Conservation (phyloP, 169 alveolate species). For the Cystoisospora suis region DNA sequence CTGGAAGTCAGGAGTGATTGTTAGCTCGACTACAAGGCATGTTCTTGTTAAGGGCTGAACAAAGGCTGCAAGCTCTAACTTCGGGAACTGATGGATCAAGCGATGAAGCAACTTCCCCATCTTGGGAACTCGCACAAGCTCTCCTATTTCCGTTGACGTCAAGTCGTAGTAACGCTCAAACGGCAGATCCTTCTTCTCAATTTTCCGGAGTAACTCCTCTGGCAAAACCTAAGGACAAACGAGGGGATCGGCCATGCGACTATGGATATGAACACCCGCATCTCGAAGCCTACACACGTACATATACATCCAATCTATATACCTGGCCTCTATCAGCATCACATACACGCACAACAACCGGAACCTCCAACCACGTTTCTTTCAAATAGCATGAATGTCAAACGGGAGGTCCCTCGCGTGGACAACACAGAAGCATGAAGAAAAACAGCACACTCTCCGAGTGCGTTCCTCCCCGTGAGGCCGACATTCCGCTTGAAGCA, state of each 20-base stretch:
- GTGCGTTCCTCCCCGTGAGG: too few species aligned
- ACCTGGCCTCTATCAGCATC: too few species aligned
- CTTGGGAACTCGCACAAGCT: constrained; percentile 90
- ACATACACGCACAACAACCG: too few species aligned
- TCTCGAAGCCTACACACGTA: neutral
- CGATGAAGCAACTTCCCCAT: constrained; percentile 88
- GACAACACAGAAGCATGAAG: too few species aligned
- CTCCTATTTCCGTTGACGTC: constrained; percentile 92
- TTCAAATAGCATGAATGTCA: too few species aligned
- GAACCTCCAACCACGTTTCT: too few species aligned
- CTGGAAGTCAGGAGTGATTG: constrained; percentile 92
- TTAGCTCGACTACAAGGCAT: constrained; percentile 91
- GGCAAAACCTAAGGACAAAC: constrained; percentile 67
- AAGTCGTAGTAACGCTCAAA: constrained; percentile 96
- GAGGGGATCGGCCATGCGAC: neutral
- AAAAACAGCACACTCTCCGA: too few species aligned
- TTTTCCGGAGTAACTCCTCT: constrained; percentile 93
- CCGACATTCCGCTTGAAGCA: too few species aligned
- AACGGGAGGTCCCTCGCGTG: too few species aligned
- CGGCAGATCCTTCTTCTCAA: constrained; percentile 95
- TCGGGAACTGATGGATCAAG: constrained; percentile 92
- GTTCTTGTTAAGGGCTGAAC: constrained; percentile 96
- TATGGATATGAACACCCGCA: neutral
- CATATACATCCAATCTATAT: too few species aligned
- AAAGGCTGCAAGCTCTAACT: constrained; percentile 92